Percentiles rank a stretch among this genome's conserved stretches.
phyloP scores from a whole-genome alignment of 176 grass and related monocot species.

The Zoysia japonica region DNA sequence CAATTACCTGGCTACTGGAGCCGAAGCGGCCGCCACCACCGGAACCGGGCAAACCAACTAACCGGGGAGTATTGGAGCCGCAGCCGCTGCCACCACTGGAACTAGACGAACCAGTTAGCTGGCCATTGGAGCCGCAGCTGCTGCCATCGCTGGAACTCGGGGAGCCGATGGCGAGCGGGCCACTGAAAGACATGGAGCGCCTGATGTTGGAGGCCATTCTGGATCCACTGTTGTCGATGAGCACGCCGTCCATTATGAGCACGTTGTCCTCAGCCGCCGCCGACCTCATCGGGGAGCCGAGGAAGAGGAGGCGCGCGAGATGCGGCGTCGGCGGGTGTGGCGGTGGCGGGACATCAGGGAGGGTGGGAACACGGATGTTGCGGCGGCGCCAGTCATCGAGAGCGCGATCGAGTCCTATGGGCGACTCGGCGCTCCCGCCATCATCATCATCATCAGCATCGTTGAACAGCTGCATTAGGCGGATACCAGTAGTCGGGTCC shows the following conservation, averaged over 20 bases:
- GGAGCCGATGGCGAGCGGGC: neutral
- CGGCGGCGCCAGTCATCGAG: neutral
- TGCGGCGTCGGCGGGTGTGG: neutral
- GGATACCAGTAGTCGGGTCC: neutral
- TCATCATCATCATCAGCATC: neutral
- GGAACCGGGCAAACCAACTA: neutral
- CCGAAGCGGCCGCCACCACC: neutral
- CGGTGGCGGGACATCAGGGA: neutral
- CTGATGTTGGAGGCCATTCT: neutral
- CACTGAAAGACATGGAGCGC: neutral
- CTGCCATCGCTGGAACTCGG: neutral
- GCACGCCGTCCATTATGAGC: slow-evolving; percentile 57
- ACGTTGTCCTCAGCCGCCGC: slow-evolving; percentile 38
- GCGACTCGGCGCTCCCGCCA: neutral
- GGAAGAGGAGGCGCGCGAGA: slow-evolving; percentile 17
- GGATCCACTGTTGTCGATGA: slow-evolving; percentile 20
- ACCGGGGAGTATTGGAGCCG: neutral
- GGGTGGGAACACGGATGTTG: neutral
- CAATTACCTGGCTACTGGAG: slow-evolving; percentile 30
- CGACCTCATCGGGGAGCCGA: neutral
- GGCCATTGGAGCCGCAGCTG: neutral
- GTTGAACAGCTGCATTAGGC: slow-evolving; percentile 25
- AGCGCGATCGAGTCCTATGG: neutral
- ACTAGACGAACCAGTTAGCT: slow-evolving; percentile 20
- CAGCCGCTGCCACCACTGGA: neutral